Base-by-base conservation (phyloP, 768 basidiomycete species). In the Cystobasidium ongulense region DNA sequence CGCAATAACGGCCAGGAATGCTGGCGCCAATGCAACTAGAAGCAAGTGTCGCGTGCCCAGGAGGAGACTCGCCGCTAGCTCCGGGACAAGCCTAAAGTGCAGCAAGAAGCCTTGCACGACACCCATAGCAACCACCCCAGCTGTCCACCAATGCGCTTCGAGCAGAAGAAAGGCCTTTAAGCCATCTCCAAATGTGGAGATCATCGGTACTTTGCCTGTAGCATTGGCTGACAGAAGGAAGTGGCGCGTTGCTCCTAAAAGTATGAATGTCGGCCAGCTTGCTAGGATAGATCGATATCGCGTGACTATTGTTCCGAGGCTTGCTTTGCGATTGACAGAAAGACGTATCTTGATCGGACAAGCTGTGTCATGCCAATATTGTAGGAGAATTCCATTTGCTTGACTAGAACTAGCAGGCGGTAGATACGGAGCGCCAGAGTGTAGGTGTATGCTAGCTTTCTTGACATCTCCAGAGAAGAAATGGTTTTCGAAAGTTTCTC, bases 281-380 rank as follows among this genome's bases (percentile, higher is more conserved):
- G 88, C 82, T 0, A 90, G 77, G 1, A 88, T 87, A 36, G 86
- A 88, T 59, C 88, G 85, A 81, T 91, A 97, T 27, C 95, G 84
- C 21, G 87, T 82, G 0, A 87, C 87, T 80, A 87, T 85, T 41
- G 89, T 84, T 1, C 90, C 90, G 5, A 91, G 73, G 0, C 88
- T 90, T 11, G 85, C 83, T 80, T 84, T 83, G 87, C 88, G 87
- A 79, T 93, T 90, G 7, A 95, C 78, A 17, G 13, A 11, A 21
- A 75, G 10, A 15, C 1, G 1, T 1, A 74, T 13, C 18, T 39
- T 15, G 3, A 41, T 2, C 1, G 46, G 29, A 57, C 70, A 75
- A 0, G 57, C 29, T 23, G 75, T 63, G 46, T 75, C 74, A 15
- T 41, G 52, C 35, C 53, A 75, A 15, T 46, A 7, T 36, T 46